phyloP scores from a whole-genome alignment of 805 yeast genomes.

The Priceomyces melissophilus region DNA sequence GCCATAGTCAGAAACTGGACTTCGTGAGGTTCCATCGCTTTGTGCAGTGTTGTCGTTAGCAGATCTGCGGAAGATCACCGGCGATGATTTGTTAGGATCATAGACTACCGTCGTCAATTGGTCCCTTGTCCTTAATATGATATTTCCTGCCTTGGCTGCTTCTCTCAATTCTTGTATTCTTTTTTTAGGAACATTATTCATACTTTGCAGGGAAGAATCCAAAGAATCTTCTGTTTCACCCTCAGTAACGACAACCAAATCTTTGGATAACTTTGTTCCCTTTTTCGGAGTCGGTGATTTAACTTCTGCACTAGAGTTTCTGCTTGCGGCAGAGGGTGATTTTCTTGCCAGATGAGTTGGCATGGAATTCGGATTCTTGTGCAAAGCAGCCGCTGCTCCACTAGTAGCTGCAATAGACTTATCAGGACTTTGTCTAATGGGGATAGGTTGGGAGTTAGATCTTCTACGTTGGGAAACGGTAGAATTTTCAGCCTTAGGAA shows the following conservation, averaged over 20 bases:
- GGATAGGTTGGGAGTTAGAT: slow-evolving; percentile 35
- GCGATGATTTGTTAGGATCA: slow-evolving; percentile 37
- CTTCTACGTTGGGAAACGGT: slow-evolving; percentile 22
- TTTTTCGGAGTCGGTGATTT: slow-evolving; percentile 12
- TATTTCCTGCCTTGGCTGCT: slow-evolving; percentile 35
- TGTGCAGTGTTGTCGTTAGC: slow-evolving; percentile 9
- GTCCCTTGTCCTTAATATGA: slow-evolving; percentile 37
- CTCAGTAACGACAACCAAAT: slow-evolving; percentile 18
- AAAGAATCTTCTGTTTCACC: slow-evolving; percentile 6
- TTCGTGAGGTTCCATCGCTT: neutral
- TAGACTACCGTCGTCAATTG: slow-evolving; percentile 33
- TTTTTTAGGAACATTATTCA: slow-evolving; percentile 27
- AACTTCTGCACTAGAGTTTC: slow-evolving; percentile 14
- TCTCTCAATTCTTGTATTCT: slow-evolving; percentile 37
- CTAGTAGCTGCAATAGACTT: slow-evolving; percentile 16
- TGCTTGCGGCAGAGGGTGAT: slow-evolving; percentile 10
- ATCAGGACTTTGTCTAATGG: slow-evolving; percentile 2
- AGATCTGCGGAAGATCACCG: slow-evolving; percentile 13
- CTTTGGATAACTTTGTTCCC: slow-evolving; percentile 11
- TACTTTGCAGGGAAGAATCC: neutral
- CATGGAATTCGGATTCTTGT: slow-evolving; percentile 13
- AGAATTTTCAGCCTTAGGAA: neutral
- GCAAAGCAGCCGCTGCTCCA: slow-evolving; percentile 35
- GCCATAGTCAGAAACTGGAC: neutral
- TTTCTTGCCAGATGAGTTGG: slow-evolving; percentile 19